Conservation (phyloP, 2,329 filamentous ascomycete species). For the Trichoderma lentiforme region DNA sequence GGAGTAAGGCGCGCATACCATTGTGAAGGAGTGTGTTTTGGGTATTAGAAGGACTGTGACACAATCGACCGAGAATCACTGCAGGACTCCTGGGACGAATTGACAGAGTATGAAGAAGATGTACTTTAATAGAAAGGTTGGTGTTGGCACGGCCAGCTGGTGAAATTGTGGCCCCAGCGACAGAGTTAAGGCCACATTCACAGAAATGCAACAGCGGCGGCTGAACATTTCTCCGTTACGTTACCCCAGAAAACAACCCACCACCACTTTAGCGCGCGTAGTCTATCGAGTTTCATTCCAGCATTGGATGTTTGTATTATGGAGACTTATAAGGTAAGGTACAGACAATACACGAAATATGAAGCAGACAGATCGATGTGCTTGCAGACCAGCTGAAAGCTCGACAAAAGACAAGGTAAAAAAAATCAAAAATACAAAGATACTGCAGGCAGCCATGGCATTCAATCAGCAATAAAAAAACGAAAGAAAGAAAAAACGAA, state of each 20-base stretch:
- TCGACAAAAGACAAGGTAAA: neutral
- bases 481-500: neutral
- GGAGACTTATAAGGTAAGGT: neutral
- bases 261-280: neutral
- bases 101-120: constrained; percentile 23
- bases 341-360: neutral
- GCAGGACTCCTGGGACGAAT: constrained; percentile 33
- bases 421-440: neutral
- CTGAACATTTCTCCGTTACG: constrained; percentile 34
- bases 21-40: constrained; percentile 25
- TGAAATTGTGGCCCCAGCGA: constrained; percentile 29
- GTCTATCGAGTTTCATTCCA: neutral
- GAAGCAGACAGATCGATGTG: neutral
- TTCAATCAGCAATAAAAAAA: neutral
- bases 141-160: constrained; percentile 22
- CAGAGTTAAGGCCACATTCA: constrained; percentile 45
- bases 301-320: neutral
- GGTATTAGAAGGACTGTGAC: constrained; percentile 19
- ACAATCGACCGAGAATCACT: constrained; percentile 30
- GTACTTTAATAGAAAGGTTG: constrained; percentile 21
- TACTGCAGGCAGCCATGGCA: neutral
- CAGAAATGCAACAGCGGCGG: constrained; percentile 33
- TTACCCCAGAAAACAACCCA: neutral
- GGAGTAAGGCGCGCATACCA: constrained; percentile 30
- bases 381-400: neutral